Percentiles rank a stretch among this genome's conserved stretches.
Evolutionary conservation across 2,329 filamentous ascomycete genomes (phyloP).

Genomic region (Rutstroemia sydowiana): DNA sequence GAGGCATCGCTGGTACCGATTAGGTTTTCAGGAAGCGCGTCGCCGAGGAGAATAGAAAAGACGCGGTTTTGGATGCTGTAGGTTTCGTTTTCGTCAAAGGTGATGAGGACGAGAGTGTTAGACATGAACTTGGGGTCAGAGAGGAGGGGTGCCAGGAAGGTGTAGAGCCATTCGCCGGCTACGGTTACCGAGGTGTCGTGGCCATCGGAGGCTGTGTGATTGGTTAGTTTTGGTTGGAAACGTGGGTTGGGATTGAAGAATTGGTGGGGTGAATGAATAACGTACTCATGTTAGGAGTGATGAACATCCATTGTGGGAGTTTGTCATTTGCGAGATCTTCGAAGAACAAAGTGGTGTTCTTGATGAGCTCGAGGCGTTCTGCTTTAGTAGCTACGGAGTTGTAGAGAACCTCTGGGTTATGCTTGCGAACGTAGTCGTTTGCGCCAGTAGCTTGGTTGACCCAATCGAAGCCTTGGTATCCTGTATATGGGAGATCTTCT

Average conservation of each 20-base stretch:
- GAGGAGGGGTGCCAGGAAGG: slow-evolving; percentile 65
- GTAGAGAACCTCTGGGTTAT: slow-evolving; percentile 60
- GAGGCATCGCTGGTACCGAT: slow-evolving; percentile 60
- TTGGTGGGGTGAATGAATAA: too few species aligned
- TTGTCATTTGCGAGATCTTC: slow-evolving; percentile 54
- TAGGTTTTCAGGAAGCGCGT: slow-evolving; percentile 58
- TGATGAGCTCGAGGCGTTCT: slow-evolving; percentile 59
- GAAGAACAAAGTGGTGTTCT: slow-evolving; percentile 66
- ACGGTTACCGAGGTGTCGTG: slow-evolving; percentile 66
- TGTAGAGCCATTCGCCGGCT: slow-evolving; percentile 60
- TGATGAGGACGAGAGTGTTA: slow-evolving; percentile 67
- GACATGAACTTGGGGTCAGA: slow-evolving; percentile 64
- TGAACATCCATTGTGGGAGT: slow-evolving; percentile 59
- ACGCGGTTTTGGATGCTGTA: slow-evolving; percentile 63
- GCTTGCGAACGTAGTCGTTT: slow-evolving; percentile 78
- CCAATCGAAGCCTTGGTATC: slow-evolving; percentile 58
- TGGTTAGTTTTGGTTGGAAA: slow-evolving; percentile 23
- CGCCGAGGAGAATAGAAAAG: slow-evolving; percentile 64
- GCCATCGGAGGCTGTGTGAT: slow-evolving; percentile 69
- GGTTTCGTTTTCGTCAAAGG: slow-evolving; percentile 71
- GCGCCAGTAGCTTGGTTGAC: slow-evolving; percentile 57
- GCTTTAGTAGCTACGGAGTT: slow-evolving; percentile 53
- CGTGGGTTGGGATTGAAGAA: background rate
- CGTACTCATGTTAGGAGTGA: slow-evolving; percentile 36
- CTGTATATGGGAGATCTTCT: slow-evolving; percentile 69